Evolutionary conservation across 805 yeast species (phyloP), one percentile per base, ranked within the genome.

Genomic region (Saccharomycopsis fermentans): DNA sequence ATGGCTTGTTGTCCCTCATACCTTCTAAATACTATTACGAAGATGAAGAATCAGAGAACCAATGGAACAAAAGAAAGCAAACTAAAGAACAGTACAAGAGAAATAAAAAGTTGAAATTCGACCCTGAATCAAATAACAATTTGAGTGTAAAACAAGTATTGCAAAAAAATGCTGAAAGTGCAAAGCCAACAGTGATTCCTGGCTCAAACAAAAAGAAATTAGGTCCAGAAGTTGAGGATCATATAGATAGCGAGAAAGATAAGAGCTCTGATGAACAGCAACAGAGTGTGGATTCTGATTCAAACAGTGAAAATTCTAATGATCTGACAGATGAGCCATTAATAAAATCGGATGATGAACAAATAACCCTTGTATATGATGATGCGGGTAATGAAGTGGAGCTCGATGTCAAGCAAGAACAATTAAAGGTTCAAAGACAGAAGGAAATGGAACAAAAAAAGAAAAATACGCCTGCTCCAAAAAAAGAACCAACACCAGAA

Each of bases 1-100:
- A 88, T 68, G 96, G 97, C 26, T 75, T 92, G 56, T 75, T 92
- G 60, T 89, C 97, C 21, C 75, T 92, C 70, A 91, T 92, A 59
- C 97, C 98, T 2, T 96, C 97, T 2, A 90, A 90, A 68, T 90
- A 86, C 68, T 92, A 92, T 70, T 90, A 88, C 69, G 50, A 43
- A 21, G 97, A 91, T 70, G 96, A 87, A 43, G 92, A 88, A 59
- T 85, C 92, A 1, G 83, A 86, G 65, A 84, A 85, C 56, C 97
- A 92, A 72, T 91, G 97, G 97, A 84, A 85, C 65, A 86, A 84
- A 65, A 87, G 83, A 74, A 89, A 90, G 74, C 81, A 84, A 71
- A 71, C 82, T 34, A 87, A 86, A 65, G 81, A 78, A 57, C 90
- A 88, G 64, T 71, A 76, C 21, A 81, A 76, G 63, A 76, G 74